A percentile compares a stretch with the other conserved stretches of the same genome.
Evolutionary conservation across 352 stramenopile species (phyloP).

Genomic region (Globisporangium spiculum): DNA sequence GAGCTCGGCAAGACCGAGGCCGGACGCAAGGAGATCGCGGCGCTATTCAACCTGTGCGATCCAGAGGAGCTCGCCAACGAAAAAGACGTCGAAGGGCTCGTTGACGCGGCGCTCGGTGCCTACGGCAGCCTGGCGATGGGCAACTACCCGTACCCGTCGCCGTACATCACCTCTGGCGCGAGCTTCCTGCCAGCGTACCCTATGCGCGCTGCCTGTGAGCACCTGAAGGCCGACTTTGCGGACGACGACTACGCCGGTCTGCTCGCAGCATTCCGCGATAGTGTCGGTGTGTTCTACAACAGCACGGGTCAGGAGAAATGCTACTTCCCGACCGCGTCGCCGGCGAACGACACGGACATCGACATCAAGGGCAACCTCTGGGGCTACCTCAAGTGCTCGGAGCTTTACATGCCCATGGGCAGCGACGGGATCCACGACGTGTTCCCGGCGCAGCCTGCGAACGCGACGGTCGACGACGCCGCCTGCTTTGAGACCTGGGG

Average conservation of each 20-base stretch:
- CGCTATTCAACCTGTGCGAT: conserved; percentile 33
- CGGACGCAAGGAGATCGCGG: conserved; percentile 27
- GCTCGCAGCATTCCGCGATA: conserved; percentile 33
- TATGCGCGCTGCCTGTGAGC: conserved; percentile 35
- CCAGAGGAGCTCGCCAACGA: conserved; percentile 19
- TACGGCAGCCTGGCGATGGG: conserved; percentile 40
- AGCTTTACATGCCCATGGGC: conserved; percentile 67
- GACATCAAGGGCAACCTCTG: conserved; percentile 49
- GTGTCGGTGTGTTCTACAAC: conserved; percentile 51
- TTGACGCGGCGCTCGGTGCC: conserved; percentile 18
- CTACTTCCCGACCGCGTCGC: conserved; percentile 81
- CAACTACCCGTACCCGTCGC: conserved; percentile 50
- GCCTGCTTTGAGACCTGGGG: conserved; percentile 61
- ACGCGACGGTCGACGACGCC: conserved; percentile 56
- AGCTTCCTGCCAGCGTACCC: conserved; percentile 36
- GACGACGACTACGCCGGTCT: conserved; percentile 18
- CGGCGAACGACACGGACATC: conserved; percentile 25
- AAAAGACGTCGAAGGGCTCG: conserved; percentile 19
- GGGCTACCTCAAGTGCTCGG: conserved; percentile 71
- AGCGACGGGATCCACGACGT: conserved; percentile 78
- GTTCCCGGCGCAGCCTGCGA: conserved; percentile 74
- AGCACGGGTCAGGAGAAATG: conserved; percentile 32
- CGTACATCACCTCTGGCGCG: conserved; percentile 46
- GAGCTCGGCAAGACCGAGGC: conserved; percentile 39
- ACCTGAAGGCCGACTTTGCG: conserved; percentile 23